Conservation (phyloP, 345 rosid genomes). For the Angophora floribunda region DNA sequence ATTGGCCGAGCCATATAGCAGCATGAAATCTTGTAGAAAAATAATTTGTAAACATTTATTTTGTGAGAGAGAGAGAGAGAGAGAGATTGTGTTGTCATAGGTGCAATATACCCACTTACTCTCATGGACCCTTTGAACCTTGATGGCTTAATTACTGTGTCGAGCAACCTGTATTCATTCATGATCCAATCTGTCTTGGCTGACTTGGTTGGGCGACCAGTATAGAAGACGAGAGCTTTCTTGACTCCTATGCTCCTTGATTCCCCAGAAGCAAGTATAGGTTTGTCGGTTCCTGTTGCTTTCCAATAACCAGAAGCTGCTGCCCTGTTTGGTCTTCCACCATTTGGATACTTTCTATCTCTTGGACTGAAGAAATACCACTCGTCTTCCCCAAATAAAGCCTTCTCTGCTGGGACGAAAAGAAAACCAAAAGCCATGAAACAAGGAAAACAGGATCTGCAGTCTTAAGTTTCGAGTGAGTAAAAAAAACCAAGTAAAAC, state of each 20-base stretch:
- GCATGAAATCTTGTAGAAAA: neutral
- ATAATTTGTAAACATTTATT: neutral
- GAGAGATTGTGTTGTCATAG: neutral
- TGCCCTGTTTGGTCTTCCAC: conserved; percentile 25
- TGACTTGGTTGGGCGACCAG: conserved; percentile 32
- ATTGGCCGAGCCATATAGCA: neutral
- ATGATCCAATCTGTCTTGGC: conserved; percentile 44
- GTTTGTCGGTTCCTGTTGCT: conserved; percentile 28
- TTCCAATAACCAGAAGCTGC: conserved; percentile 45
- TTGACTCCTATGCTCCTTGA: conserved; percentile 37
- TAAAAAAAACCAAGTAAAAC: neutral
- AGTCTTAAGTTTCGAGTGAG: neutral
- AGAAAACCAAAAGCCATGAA: neutral
- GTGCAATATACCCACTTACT: conserved; percentile 12
- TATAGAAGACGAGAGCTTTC: conserved; percentile 40
- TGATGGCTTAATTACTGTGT: conserved; percentile 7
- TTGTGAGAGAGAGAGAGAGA: neutral
- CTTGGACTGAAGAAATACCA: conserved; percentile 66
- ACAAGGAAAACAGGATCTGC: neutral
- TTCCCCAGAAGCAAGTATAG: conserved; percentile 21
- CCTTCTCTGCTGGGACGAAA: conserved; percentile 30
- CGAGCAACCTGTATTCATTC: conserved; percentile 38
- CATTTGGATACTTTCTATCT: conserved; percentile 31
- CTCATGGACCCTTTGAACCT: conserved; percentile 36
- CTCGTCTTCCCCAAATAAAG: conserved; percentile 61